Evolutionary conservation across 2,329 filamentous ascomycete species (phyloP).

Genomic region (Fusarium devonianum): DNA sequence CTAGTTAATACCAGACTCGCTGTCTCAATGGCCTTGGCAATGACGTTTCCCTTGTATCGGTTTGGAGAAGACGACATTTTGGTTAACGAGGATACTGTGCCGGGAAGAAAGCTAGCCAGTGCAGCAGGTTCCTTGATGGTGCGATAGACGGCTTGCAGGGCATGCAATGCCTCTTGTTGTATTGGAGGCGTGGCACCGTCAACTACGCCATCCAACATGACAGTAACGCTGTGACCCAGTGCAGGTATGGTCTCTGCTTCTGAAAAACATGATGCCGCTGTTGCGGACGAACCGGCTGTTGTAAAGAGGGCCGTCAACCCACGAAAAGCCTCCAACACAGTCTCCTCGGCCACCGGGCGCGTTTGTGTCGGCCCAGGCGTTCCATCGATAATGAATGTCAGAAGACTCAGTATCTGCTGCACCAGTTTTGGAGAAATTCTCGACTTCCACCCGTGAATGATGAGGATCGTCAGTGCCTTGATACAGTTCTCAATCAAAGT

Average conservation of each 20-base stretch:
- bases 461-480: constrained; percentile 75
- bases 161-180: constrained; percentile 72
- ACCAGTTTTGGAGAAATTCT: constrained; percentile 75
- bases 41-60: constrained; percentile 62
- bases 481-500: constrained; percentile 78
- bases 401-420: constrained; percentile 84
- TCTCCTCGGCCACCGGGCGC: constrained; percentile 71
- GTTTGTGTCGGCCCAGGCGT: constrained; percentile 62
- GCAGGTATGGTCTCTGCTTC: constrained; percentile 73
- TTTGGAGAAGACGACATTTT: constrained; percentile 76
- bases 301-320: constrained; percentile 73
- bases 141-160: constrained; percentile 67
- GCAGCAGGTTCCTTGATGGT: constrained; percentile 76
- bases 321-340: constrained; percentile 72
- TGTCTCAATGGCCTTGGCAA: constrained; percentile 67
- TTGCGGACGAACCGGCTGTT: constrained; percentile 60
- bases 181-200: constrained; percentile 71
- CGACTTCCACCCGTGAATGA: constrained; percentile 80
- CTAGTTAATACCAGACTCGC: constrained; percentile 62
- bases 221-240: constrained; percentile 81
- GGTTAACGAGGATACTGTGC: constrained; percentile 82
- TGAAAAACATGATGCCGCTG: constrained; percentile 58
- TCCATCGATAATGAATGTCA: constrained; percentile 82
- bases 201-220: constrained; percentile 77
- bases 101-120: constrained; percentile 85